A percentile compares a stretch with the other conserved stretches of the same genome.
phyloP scores from a whole-genome alignment of 441 rosid genomes.

The Sinapis alba region DNA sequence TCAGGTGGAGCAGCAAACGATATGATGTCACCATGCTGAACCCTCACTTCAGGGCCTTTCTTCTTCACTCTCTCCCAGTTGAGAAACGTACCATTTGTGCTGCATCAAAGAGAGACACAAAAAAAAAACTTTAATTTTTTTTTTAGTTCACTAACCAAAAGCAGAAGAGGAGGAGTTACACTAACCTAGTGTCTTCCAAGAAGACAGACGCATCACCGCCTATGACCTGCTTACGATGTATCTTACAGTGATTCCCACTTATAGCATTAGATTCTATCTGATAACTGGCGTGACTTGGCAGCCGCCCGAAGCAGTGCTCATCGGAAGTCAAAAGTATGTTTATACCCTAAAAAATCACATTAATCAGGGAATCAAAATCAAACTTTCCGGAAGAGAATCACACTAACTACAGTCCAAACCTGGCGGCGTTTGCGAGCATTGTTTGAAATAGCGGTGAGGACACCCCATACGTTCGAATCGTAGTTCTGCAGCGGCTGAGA shows the following conservation, averaged over 20 bases:
- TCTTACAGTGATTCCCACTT: slow-evolving; percentile 83
- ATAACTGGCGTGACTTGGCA: slow-evolving; percentile 59
- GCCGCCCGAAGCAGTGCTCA: slow-evolving; percentile 77
- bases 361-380: neutral
- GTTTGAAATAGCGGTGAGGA: slow-evolving; percentile 85
- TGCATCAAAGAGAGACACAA: slow-evolving; percentile 31
- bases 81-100: slow-evolving; percentile 86
- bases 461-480: slow-evolving; percentile 85
- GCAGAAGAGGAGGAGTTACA: neutral
- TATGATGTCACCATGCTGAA: slow-evolving; percentile 86
- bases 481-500: slow-evolving; percentile 71
- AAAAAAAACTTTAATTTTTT: neutral
- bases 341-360: slow-evolving; percentile 56
- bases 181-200: slow-evolving; percentile 83
- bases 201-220: slow-evolving; percentile 50
- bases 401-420: slow-evolving; percentile 39
- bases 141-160: neutral
- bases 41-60: slow-evolving; percentile 59
- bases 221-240: slow-evolving; percentile 51
- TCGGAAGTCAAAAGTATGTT: slow-evolving; percentile 72
- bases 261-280: slow-evolving; percentile 73
- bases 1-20: slow-evolving; percentile 86
- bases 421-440: slow-evolving; percentile 83
- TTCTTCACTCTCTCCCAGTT: slow-evolving; percentile 82
- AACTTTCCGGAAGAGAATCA: neutral